Conservation (phyloP, 164 flowering plant species). For the Amborella trichopoda region DNA sequence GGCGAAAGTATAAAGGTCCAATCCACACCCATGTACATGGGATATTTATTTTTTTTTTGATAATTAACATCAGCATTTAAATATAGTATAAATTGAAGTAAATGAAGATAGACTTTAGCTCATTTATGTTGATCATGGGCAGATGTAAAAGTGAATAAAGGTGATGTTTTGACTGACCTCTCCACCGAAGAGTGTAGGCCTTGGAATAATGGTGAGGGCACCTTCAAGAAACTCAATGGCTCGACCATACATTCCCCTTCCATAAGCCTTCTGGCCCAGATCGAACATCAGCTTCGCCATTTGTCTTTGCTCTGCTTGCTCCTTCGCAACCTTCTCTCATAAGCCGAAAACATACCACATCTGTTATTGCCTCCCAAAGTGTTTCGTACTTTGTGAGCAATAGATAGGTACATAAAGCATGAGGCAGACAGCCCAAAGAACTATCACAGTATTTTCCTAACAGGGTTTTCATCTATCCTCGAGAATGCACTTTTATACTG, state of each 20-base stretch:
- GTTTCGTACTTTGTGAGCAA: no score
- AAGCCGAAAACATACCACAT: conserved; percentile 2
- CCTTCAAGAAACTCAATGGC: conserved; percentile 87
- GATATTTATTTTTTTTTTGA: no score
- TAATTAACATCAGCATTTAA: no score
- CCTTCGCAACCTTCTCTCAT: conserved; percentile 64
- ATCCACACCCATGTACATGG: no score
- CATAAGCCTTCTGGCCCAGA: conserved; percentile 91
- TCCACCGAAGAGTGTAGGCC: conserved; percentile 82
- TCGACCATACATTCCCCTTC: conserved; percentile 72
- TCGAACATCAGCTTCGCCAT: conserved; percentile 86
- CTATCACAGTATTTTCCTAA: neutral
- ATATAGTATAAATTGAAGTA: no score
- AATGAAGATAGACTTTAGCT: no score
- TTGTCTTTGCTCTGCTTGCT: conserved; percentile 83
- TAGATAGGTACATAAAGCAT: no score
- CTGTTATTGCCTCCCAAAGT: neutral
- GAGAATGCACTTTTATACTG: neutral
- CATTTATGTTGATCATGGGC: no score
- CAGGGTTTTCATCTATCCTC: neutral
- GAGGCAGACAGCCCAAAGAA: no score
- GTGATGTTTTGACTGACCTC: conserved; percentile 86
- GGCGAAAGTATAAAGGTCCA: no score
- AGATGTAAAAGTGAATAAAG: neutral
- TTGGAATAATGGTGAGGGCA: conserved; percentile 84